A percentile compares a stretch with the other conserved stretches of the same genome.
Conservation (phyloP, 75 land plant genomes). For the Pinus tabuliformis region DNA sequence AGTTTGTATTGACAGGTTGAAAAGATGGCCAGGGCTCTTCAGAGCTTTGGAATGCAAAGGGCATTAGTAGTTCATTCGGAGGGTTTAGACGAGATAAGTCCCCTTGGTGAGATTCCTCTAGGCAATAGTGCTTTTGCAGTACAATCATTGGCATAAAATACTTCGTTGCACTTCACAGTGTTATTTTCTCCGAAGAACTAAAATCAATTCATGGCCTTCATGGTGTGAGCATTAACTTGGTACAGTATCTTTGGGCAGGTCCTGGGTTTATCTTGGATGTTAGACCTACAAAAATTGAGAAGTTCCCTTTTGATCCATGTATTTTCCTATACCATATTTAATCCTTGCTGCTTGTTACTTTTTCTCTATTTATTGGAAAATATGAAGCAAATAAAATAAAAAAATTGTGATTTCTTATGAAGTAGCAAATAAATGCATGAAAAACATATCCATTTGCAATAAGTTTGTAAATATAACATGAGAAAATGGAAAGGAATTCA, state of each 20-base stretch:
- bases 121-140: background rate
- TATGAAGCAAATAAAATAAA: background rate
- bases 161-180: background rate
- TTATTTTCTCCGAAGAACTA: background rate
- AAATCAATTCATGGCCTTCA: background rate
- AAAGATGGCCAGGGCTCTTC: conserved; percentile 91
- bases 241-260: conserved; percentile 25
- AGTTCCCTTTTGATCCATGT: conserved; percentile 90
- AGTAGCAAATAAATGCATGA: background rate
- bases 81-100: conserved; percentile 98
- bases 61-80: conserved; percentile 94
- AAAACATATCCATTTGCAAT: background rate
- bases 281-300: conserved; percentile 65
- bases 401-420: background rate
- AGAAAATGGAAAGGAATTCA: background rate
- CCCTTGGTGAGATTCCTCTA: conserved; percentile 61
- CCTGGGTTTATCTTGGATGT: conserved; percentile 84
- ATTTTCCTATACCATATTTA: conserved; percentile 12
- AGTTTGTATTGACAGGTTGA: conserved; percentile 51
- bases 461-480: background rate
- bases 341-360: background rate
- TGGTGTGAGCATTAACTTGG: background rate
- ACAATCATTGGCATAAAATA: background rate
- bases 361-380: background rate
- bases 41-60: conserved; percentile 86